Conservation (phyloP, 1,139 yeast genomes). For the Yamadazyma blattariae region DNA sequence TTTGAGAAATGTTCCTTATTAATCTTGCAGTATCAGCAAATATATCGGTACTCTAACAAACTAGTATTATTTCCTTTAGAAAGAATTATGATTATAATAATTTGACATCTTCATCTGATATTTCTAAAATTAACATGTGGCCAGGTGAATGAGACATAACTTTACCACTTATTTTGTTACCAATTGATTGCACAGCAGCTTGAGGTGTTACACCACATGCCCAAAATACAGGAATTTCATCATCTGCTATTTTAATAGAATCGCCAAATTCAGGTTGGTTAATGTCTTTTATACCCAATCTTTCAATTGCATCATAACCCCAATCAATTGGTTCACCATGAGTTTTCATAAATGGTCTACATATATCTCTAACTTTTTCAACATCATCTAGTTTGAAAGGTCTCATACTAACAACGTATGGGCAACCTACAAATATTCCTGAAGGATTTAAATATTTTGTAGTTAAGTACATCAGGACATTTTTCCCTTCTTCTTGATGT, state of each 20-base stretch:
- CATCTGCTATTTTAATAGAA: conserved; percentile 13
- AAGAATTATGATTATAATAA: neutral
- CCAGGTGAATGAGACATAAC: conserved; percentile 31
- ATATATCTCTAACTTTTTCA: conserved; percentile 21
- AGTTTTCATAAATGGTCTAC: conserved; percentile 21
- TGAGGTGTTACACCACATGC: conserved; percentile 40
- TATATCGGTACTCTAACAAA: too few species aligned
- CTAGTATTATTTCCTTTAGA: neutral
- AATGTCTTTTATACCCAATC: conserved; percentile 18
- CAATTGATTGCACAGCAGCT: conserved; percentile 22
- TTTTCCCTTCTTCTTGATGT: conserved; percentile 9
- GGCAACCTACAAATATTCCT: conserved; percentile 25
- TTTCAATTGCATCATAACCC: conserved; percentile 29
- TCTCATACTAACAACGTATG: conserved; percentile 37
- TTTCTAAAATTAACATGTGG: conserved; percentile 27
- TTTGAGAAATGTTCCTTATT: too few species aligned
- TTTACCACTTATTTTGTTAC: conserved; percentile 19
- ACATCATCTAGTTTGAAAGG: conserved; percentile 24
- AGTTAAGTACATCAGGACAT: conserved; percentile 17
- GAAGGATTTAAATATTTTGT: conserved; percentile 22
- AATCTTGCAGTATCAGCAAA: too few species aligned
- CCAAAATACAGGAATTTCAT: conserved; percentile 37
- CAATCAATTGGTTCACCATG: conserved; percentile 38
- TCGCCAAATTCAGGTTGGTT: conserved; percentile 9
- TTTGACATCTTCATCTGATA: conserved; percentile 18